Conservation (phyloP, 352 stramenopile genomes). For the Thraustochytrium sp. region DNA sequence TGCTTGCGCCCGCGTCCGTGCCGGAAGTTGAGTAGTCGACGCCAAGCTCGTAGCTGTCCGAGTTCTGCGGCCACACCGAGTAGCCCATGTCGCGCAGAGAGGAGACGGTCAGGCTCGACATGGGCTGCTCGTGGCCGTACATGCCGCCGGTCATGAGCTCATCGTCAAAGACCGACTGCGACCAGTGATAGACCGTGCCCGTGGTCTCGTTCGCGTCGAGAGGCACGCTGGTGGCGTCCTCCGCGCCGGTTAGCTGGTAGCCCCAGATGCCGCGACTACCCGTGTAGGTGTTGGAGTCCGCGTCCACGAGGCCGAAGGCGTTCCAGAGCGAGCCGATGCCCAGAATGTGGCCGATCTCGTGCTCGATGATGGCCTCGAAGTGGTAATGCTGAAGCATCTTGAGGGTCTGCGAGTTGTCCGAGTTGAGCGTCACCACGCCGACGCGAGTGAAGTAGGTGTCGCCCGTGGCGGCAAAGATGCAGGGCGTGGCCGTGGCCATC, state of each 20-base stretch:
- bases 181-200: not conserved
- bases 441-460: conserved; percentile 18
- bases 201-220: not conserved
- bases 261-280: not conserved
- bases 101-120: not conserved
- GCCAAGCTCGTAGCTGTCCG: not conserved
- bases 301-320: not conserved
- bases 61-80: not conserved
- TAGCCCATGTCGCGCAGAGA: conserved; percentile 22
- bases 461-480: not conserved
- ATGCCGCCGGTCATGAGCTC: conserved; percentile 40
- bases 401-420: not conserved
- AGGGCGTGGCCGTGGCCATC: not conserved
- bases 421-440: conserved; percentile 8
- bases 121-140: not conserved
- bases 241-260: not conserved
- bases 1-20: not conserved
- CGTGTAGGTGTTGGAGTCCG: not conserved
- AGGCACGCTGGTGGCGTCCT: not conserved
- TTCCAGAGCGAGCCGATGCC: conserved; percentile 14
- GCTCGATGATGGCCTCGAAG: not conserved
- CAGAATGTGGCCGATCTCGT: conserved; percentile 43
- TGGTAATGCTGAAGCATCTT: not conserved
- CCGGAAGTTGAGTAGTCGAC: not conserved
- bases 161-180: not conserved